A percentile compares a stretch with the other conserved stretches of the same genome.
phyloP scores from a whole-genome alignment of 148 eudicot species.

The Chenopodium berlandieri region DNA sequence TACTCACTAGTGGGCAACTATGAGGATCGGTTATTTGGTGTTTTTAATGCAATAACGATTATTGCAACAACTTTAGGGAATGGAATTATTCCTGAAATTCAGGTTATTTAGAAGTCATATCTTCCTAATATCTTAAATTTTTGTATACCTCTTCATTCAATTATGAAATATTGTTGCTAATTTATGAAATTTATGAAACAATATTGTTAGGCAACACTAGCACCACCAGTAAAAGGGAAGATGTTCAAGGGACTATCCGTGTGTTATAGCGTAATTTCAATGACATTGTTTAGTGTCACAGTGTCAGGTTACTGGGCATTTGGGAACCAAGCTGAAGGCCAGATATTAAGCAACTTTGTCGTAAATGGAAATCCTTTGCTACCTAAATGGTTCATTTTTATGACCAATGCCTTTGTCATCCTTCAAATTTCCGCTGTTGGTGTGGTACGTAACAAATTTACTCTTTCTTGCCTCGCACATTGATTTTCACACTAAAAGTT shows the following conservation, averaged over 20 bases:
- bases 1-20: slow-evolving; percentile 44
- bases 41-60: slow-evolving; percentile 72
- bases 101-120: slow-evolving; percentile 30
- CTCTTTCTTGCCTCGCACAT: background rate
- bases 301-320: slow-evolving; percentile 93
- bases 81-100: slow-evolving; percentile 92
- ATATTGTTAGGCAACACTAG: slow-evolving; percentile 61
- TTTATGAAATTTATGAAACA: background rate
- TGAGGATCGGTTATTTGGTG: slow-evolving; percentile 56
- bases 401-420: slow-evolving; percentile 57
- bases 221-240: slow-evolving; percentile 87
- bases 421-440: slow-evolving; percentile 83
- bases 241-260: slow-evolving; percentile 81
- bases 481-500: background rate
- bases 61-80: slow-evolving; percentile 87
- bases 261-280: slow-evolving; percentile 50
- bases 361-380: slow-evolving; percentile 41
- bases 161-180: background rate
- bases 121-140: background rate
- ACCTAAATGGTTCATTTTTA: slow-evolving; percentile 60
- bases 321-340: slow-evolving; percentile 61
- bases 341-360: slow-evolving; percentile 51
- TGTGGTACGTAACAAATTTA: slow-evolving; percentile 41
- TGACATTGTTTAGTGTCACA: slow-evolving; percentile 70
- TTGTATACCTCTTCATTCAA: too few relatives aligned